These are phyloP conservation scores for Inga laurina DNA, from an alignment of 306 rosid species.

Conservation along the genomic window DNA sequence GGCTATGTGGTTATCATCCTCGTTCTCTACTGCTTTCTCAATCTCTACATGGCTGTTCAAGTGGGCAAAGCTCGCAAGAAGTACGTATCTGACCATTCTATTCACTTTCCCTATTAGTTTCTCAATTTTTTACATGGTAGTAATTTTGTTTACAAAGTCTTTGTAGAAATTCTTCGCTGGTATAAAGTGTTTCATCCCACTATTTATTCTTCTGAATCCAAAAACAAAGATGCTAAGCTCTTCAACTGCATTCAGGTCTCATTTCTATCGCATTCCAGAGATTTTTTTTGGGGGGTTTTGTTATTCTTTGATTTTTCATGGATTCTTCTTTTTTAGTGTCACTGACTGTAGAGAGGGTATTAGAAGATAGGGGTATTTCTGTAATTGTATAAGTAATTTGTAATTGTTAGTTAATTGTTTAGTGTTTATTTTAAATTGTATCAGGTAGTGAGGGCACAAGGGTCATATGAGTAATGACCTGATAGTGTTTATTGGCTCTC, in stretches of 20 bases:
- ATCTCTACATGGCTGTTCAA: conserved; percentile 60
- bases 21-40: conserved; percentile 65
- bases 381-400: too few species aligned
- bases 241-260: conserved; percentile 79
- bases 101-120: neutral
- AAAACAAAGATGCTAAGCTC: conserved; percentile 76
- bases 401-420: too few species aligned
- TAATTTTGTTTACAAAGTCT: conserved; percentile 30
- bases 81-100: conserved; percentile 34
- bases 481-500: too few species aligned
- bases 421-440: too few species aligned
- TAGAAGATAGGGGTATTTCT: too few species aligned
- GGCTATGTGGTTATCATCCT: conserved; percentile 69
- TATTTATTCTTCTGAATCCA: conserved; percentile 69
- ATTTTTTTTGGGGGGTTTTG: neutral
- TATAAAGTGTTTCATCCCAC: conserved; percentile 68
- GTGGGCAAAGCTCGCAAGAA: conserved; percentile 74
- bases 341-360: conserved; percentile 63
- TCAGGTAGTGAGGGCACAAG: too few species aligned
- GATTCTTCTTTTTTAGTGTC: conserved; percentile 3
- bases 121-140: neutral
- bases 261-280: neutral
- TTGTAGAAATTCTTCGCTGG: conserved; percentile 49
- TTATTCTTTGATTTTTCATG: neutral
- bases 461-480: too few species aligned